Evolutionary conservation across 2,329 filamentous ascomycete species (phyloP).

Genomic region (Elsinoe batatas): DNA sequence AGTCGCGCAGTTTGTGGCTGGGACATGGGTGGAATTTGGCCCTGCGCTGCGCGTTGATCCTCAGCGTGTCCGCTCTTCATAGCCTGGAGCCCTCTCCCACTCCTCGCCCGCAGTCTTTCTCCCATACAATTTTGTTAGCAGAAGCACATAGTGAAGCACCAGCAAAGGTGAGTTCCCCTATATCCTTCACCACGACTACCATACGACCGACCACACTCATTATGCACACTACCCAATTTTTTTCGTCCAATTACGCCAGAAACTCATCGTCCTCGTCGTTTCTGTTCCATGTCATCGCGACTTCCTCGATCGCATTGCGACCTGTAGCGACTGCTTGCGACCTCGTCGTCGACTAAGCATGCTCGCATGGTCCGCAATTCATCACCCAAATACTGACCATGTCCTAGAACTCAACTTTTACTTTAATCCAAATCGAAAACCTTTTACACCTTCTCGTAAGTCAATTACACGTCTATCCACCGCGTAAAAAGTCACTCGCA

Average conservation of each 20-base stretch:
- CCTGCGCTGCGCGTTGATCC: not conserved
- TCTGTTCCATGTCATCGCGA: constrained; percentile 8
- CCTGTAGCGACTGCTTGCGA: constrained; percentile 1
- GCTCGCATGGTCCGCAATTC: not conserved
- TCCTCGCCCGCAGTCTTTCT: not conserved
- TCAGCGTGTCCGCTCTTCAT: not conserved
- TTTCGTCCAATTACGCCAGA: constrained; percentile 1
- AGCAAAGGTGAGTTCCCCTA: not conserved
- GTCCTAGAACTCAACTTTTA: not conserved
- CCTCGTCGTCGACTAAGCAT: constrained; percentile 8
- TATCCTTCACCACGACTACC: not conserved
- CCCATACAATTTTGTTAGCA: constrained; percentile 13
- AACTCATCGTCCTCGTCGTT: constrained; percentile 5
- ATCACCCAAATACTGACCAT: constrained; percentile 6
- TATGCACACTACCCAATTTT: constrained; percentile 11
- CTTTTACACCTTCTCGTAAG: not conserved
- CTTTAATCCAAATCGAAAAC: not conserved
- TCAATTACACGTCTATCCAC: constrained; percentile 3
- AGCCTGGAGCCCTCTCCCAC: no score
- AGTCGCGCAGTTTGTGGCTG: no score
- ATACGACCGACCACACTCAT: not conserved
- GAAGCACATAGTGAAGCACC: not conserved
- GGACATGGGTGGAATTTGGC: not conserved
- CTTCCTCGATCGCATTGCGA: not conserved
- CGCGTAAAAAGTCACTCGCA: not conserved